These are phyloP conservation scores for Podila horticola DNA, from an alignment of 192 early-diverging fungal genomes.

Conservation along the genomic window DNA sequence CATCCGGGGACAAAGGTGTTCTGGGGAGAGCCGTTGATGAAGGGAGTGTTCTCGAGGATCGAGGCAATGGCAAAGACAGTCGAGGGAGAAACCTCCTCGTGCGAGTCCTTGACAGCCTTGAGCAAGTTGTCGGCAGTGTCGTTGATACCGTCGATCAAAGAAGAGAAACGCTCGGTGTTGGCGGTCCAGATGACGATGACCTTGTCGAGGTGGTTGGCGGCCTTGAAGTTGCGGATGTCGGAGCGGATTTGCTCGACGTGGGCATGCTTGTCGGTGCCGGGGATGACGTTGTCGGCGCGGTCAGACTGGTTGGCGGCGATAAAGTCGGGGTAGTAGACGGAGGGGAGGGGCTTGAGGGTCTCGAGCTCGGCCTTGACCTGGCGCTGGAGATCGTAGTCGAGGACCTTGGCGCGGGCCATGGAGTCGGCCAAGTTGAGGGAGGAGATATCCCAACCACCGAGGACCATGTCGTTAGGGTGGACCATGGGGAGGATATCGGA, in stretches of 20 bases:
- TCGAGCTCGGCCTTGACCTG: slow-evolving; percentile 87
- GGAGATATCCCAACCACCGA: slow-evolving; percentile 99
- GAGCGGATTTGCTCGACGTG: slow-evolving; percentile 93
- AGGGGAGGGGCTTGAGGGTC: slow-evolving; percentile 87
- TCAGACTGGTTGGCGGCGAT: slow-evolving; percentile 99
- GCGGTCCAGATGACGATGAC: slow-evolving; percentile 99
- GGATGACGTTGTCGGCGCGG: slow-evolving; percentile 93
- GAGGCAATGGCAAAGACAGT: slow-evolving; percentile 96
- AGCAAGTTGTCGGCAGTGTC: slow-evolving; percentile 96
- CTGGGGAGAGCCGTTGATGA: slow-evolving; percentile 99
- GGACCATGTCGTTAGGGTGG: slow-evolving; percentile 95
- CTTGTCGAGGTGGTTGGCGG: slow-evolving; percentile 85
- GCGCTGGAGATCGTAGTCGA: slow-evolving; percentile 96
- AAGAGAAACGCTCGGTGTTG: slow-evolving; percentile 96
- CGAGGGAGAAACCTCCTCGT: slow-evolving; percentile 94
- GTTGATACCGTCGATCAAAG: slow-evolving; percentile 91
- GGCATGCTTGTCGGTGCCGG: slow-evolving; percentile 85
- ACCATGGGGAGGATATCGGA: slow-evolving; percentile 95
- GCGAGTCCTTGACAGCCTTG: slow-evolving; percentile 80
- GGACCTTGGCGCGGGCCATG: slow-evolving; percentile 95
- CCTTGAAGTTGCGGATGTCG: slow-evolving; percentile 98
- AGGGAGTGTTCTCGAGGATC: slow-evolving; percentile 94
- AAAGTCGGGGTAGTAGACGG: slow-evolving; percentile 99
- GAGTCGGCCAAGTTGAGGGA: slow-evolving; percentile 85
- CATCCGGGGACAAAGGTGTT: slow-evolving; percentile 99